Evolutionary conservation across 108 stramenopile species (phyloP).

Genomic region (Chaetoceros muelleri): DNA sequence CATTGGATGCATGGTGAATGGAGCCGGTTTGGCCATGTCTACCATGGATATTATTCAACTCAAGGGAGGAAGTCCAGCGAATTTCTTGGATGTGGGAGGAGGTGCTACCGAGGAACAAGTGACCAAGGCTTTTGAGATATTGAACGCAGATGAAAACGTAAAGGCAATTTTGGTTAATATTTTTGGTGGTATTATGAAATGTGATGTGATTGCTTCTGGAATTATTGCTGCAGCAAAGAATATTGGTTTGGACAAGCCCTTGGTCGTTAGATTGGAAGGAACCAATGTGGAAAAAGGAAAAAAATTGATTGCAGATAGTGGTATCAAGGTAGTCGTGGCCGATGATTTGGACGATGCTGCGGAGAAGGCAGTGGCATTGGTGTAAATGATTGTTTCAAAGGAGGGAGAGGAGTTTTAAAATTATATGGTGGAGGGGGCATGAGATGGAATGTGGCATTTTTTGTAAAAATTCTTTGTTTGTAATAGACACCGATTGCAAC

Average conservation of each 20-base stretch:
- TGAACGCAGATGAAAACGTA: slow-evolving; percentile 60
- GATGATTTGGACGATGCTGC: slow-evolving; percentile 93
- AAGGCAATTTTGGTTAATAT: slow-evolving; percentile 91
- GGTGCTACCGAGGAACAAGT: slow-evolving; percentile 71
- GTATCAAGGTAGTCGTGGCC: slow-evolving; percentile 39
- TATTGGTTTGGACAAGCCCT: slow-evolving; percentile 74
- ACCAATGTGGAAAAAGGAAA: slow-evolving; percentile 89
- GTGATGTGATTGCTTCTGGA: slow-evolving; percentile 87
- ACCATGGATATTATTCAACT: slow-evolving; percentile 95
- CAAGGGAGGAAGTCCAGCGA: slow-evolving; percentile 89
- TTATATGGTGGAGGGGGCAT: too few relatives aligned
- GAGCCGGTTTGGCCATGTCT: slow-evolving; percentile 92
- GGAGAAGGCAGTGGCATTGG: slow-evolving; percentile 78
- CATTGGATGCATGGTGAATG: slow-evolving; percentile 98
- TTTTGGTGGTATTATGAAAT: slow-evolving; percentile 96
- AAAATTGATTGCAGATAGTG: slow-evolving; percentile 65
- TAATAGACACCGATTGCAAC: too few relatives aligned
- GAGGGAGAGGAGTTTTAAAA: too few relatives aligned
- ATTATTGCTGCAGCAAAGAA: slow-evolving; percentile 80
- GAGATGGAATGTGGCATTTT: too few relatives aligned
- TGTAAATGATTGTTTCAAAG: too few relatives aligned
- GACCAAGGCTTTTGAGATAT: slow-evolving; percentile 66
- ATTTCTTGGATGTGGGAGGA: slow-evolving; percentile 94
- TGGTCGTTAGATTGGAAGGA: slow-evolving; percentile 87
- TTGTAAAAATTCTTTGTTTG: too few relatives aligned